phyloP scores from a whole-genome alignment of 2,329 filamentous ascomycete genomes.

The Arthroderma sp. region DNA sequence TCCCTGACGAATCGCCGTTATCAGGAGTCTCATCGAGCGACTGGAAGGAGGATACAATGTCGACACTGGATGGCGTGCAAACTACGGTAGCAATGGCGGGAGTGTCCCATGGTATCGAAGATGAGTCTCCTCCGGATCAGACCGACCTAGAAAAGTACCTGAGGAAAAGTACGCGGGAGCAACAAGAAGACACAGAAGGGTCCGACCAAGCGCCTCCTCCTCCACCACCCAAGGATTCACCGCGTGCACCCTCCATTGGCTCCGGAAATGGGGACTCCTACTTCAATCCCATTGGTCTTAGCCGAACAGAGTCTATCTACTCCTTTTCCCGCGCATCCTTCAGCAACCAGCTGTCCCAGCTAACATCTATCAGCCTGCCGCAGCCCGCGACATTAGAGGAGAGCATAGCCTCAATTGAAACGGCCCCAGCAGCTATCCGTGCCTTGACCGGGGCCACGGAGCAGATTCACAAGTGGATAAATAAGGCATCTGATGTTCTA shows the following conservation, averaged over 20 bases:
- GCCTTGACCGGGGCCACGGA: conserved; percentile 77
- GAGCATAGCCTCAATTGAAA: conserved; percentile 72
- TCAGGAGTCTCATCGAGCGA: conserved; percentile 5
- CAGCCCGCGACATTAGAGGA: conserved; percentile 71
- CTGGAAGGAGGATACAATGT: conserved; percentile 1
- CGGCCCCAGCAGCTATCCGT: conserved; percentile 67
- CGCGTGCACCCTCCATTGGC: conserved; percentile 15
- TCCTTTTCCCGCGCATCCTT: conserved; percentile 87
- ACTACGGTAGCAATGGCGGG: conserved; percentile 7
- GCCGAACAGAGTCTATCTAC: conserved; percentile 74
- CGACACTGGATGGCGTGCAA: conserved; percentile 5
- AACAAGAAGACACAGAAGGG: neutral
- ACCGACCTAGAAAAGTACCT: conserved; percentile 32
- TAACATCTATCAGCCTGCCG: conserved; percentile 80
- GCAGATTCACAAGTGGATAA: conserved; percentile 88
- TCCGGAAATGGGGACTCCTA: conserved; percentile 27
- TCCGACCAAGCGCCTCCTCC: conserved; percentile 17
- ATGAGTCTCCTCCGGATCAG: conserved; percentile 15
- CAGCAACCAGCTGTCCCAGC: conserved; percentile 78
- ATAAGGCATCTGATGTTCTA: conserved; percentile 80
- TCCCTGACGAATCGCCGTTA: neutral
- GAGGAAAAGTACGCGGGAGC: conserved; percentile 21
- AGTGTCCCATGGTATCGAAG: conserved; percentile 9
- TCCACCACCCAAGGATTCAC: conserved; percentile 25
- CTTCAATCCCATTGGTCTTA: conserved; percentile 34